Percentiles rank a stretch among this genome's conserved stretches.
phyloP scores from a whole-genome alignment of 1,284 basidiomycete genomes.

The Schizophyllum amplum region DNA sequence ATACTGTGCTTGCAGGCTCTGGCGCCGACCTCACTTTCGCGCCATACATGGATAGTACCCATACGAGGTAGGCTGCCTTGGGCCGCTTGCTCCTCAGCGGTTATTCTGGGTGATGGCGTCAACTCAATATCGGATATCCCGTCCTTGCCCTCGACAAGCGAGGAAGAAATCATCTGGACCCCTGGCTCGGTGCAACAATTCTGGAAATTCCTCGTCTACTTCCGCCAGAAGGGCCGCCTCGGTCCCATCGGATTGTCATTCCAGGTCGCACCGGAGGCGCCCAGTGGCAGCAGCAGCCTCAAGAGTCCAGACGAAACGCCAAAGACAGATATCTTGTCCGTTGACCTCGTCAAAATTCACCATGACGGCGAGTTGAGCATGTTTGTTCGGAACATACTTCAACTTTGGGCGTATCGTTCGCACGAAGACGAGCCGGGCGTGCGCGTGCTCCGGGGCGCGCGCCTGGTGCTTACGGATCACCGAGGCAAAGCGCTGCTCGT shows the following conservation, averaged over 20 bases:
- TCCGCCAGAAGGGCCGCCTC: constrained; percentile 30
- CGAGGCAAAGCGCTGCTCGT: constrained; percentile 32
- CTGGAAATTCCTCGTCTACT: constrained; percentile 43
- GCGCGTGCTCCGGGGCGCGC: constrained; percentile 30
- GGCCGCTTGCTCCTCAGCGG: constrained; percentile 36
- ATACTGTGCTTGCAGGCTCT: constrained; percentile 31
- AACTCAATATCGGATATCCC: constrained; percentile 13
- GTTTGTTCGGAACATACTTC: constrained; percentile 41
- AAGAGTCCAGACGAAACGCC: background rate
- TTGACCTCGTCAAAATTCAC: constrained; percentile 56
- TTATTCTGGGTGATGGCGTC: constrained; percentile 27
- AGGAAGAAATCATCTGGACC: constrained; percentile 42
- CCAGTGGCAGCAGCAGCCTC: constrained; percentile 3
- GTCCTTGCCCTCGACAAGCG: constrained; percentile 11
- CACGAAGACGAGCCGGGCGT: constrained; percentile 16
- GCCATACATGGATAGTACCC: constrained; percentile 57
- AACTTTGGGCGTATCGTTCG: constrained; percentile 37
- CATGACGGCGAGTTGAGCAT: constrained; percentile 45
- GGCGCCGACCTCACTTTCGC: constrained; percentile 27
- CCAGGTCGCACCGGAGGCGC: constrained; percentile 21
- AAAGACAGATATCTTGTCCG: constrained; percentile 5
- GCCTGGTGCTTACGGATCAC: constrained; percentile 37
- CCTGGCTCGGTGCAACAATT: constrained; percentile 32
- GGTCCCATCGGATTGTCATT: constrained; percentile 50
- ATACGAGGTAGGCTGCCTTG: constrained; percentile 49